Base-by-base conservation (phyloP, 257 asterid genomes). In the Verbascum thapsus region DNA sequence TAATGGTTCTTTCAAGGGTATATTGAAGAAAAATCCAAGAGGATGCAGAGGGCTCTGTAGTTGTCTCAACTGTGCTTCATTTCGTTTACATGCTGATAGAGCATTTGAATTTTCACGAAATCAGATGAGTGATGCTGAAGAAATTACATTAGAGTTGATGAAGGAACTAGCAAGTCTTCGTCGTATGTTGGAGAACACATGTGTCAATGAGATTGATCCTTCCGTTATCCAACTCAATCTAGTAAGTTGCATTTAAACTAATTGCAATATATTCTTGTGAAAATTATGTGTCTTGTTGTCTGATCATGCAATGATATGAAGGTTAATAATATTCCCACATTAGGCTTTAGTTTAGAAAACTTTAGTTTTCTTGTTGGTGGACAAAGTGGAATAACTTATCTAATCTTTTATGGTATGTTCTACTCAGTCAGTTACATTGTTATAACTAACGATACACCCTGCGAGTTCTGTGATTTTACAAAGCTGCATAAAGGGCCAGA, bases 11-110 rank as follows among this genome's bases (percentile, higher is more conserved):
- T 32, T 11, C 10, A 86, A 71, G 74, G 96, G 98, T 52, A 83
- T 91, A 74, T 76, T 88, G 39, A 91, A 78, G 82, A 79, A 83
- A 72, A 88, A 82, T 63, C 88, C 81, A 45, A 71, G 74, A 67
- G 94, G 95, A 10, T 91, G 98, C 73, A 78, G 95, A 81, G 96
- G 98, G 67, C 75, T 76, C 23, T 91, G 98, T 55, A 76, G 64
- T 69, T 91, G 98, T 75, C 79, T 91, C 71, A 83, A 83, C 53
- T 88, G 98, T 74, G 80, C 87, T 64, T 82, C 96, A 13, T 91
- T 88, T 71, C 94, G 91, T 54, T 85, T 91, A 64, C 91, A 91
- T 12, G 94, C 98, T 65, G 91, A 84, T 53, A 80, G 85, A 55
- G 83, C 95, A 34, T 91, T 84, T 53, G 95, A 85, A 71, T 91